phyloP scores from a whole-genome alignment of 768 basidiomycete species.

The Lentinula boryana region DNA sequence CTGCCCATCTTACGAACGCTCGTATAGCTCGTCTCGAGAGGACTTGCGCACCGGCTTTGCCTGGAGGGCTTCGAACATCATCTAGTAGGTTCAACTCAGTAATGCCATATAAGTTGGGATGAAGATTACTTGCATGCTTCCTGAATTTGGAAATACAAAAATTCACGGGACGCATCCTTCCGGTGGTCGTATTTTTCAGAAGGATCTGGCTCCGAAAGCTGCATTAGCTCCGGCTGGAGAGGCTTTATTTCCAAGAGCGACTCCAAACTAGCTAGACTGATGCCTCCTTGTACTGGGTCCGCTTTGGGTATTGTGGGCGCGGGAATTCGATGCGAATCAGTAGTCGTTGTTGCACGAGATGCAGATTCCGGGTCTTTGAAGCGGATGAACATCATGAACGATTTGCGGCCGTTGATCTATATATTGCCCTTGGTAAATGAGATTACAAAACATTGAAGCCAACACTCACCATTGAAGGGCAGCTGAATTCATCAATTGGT shows the following conservation, averaged over 20 bases:
- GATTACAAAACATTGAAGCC: neutral
- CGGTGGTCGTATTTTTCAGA: neutral
- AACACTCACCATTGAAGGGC: neutral
- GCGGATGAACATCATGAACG: neutral
- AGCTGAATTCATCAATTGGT: slow-evolving; percentile 3
- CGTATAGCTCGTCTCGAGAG: neutral
- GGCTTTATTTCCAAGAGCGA: neutral
- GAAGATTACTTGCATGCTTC: neutral
- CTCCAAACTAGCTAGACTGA: neutral
- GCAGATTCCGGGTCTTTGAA: slow-evolving; percentile 1
- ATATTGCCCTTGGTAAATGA: neutral
- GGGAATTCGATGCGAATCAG: neutral
- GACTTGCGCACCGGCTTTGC: neutral
- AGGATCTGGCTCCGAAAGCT: neutral
- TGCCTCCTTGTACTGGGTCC: neutral
- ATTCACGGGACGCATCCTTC: neutral
- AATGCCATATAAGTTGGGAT: neutral
- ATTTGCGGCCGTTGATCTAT: neutral
- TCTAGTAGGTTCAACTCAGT: neutral
- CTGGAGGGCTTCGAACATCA: neutral
- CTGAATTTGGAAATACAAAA: neutral
- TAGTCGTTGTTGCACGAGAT: neutral
- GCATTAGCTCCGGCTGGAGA: neutral
- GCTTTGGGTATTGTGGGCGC: neutral
- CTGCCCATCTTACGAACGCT: neutral